Conservation (phyloP, 1,284 basidiomycete genomes). For the Trichosporon faecale region DNA sequence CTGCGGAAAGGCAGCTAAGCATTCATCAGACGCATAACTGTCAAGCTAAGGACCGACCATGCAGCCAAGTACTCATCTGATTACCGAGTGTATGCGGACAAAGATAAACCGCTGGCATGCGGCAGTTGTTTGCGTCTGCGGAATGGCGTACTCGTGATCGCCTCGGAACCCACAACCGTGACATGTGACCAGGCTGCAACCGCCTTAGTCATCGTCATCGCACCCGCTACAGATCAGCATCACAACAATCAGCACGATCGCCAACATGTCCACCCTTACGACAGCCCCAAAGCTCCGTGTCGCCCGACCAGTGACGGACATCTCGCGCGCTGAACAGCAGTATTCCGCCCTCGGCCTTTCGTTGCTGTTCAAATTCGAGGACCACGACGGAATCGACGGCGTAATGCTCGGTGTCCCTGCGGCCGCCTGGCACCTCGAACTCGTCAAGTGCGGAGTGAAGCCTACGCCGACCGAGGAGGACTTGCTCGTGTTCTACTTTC, state of each 20-base stretch:
- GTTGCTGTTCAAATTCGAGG: conserved; percentile 3
- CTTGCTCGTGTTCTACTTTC: conserved; percentile 19
- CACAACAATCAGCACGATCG: not conserved
- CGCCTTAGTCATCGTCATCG: not conserved
- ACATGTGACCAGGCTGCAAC: not conserved
- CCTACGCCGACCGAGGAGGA: conserved; percentile 18
- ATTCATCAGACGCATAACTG: no score
- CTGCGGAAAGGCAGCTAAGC: no score
- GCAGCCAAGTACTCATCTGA: no score
- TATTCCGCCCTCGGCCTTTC: conserved; percentile 8
- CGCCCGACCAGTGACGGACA: conserved; percentile 17
- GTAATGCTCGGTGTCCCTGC: conserved; percentile 17
- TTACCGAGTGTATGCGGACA: no score
- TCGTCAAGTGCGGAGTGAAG: not conserved
- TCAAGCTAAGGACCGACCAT: no score
- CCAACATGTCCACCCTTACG: not conserved
- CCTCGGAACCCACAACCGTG: no score
- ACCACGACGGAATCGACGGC: conserved; percentile 16
- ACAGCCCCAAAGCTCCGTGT: conserved; percentile 14
- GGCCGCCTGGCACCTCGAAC: conserved; percentile 18
- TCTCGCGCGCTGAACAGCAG: conserved; percentile 2
- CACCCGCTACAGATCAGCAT: not conserved
- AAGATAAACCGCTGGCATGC: no score
- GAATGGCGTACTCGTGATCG: no score
- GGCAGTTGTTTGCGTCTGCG: no score